These are phyloP conservation scores for Colletotrichum shisoi DNA, from an alignment of 2,329 filamentous ascomycete genomes.

Conservation along the genomic window DNA sequence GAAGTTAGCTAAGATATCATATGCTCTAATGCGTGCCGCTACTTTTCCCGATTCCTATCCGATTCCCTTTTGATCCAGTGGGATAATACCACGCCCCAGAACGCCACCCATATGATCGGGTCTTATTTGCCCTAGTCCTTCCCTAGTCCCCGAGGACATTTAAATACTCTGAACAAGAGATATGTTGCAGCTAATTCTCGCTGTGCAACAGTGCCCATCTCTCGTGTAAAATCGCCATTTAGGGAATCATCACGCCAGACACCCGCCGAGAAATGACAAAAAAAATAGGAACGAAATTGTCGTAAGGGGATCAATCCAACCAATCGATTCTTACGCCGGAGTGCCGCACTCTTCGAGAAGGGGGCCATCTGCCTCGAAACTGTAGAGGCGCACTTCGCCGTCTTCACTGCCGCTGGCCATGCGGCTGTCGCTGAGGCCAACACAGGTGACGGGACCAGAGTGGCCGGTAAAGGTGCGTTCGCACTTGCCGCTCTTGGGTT, in stretches of 20 bases:
- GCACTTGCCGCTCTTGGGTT: slow-evolving; percentile 87
- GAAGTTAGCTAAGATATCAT: slow-evolving; percentile 6
- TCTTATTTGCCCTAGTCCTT: background rate
- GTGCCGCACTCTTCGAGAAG: slow-evolving; percentile 60
- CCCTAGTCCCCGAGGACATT: slow-evolving; percentile 31
- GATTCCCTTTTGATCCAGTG: background rate
- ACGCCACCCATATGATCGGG: slow-evolving; percentile 13
- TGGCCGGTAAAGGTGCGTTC: slow-evolving; percentile 93
- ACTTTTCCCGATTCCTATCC: slow-evolving; percentile 5
- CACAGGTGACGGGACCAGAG: slow-evolving; percentile 88
- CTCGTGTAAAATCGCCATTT: slow-evolving; percentile 31
- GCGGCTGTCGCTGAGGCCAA: slow-evolving; percentile 86
- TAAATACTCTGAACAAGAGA: slow-evolving; percentile 31
- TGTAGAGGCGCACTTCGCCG: slow-evolving; percentile 86
- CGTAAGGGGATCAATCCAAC: background rate
- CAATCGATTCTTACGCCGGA: slow-evolving; percentile 52
- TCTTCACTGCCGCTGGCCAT: slow-evolving; percentile 95
- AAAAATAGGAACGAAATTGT: background rate
- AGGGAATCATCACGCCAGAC: slow-evolving; percentile 32
- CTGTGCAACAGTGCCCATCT: slow-evolving; percentile 15
- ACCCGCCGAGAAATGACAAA: slow-evolving; percentile 3
- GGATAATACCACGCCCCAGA: background rate
- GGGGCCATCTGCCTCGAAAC: slow-evolving; percentile 66
- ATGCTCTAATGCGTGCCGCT: slow-evolving; percentile 9
- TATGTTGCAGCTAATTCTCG: background rate